These are phyloP conservation scores for Hanseniaspora hatyaiensis DNA, from an alignment of 805 yeast species.

Conservation along the genomic window DNA sequence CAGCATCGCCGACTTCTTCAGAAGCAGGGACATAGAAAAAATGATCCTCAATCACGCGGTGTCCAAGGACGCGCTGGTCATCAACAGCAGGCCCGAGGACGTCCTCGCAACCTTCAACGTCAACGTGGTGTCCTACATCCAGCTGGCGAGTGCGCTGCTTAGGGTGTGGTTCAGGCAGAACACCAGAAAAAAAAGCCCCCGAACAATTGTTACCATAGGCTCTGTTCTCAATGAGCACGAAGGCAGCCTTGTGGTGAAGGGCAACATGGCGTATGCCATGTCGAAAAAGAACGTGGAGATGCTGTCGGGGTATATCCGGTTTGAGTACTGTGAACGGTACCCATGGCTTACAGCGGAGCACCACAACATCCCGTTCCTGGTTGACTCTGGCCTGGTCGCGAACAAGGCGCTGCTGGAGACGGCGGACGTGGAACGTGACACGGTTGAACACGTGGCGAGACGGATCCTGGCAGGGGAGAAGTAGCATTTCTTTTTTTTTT, in stretches of 20 bases:
- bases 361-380: slow-evolving; percentile 1
- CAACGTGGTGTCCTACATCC: slow-evolving; percentile 3
- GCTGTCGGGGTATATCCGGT: not conserved
- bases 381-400: slow-evolving; percentile 2
- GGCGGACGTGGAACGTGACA: not conserved
- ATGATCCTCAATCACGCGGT: slow-evolving; percentile 10
- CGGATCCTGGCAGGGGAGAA: too few relatives aligned
- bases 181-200: not conserved
- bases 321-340: slow-evolving; percentile 5
- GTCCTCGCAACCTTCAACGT: slow-evolving; percentile 2
- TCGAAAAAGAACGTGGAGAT: slow-evolving; percentile 11
- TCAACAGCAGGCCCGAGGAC: not conserved
- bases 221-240: slow-evolving; percentile 4
- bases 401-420: not conserved
- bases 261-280: slow-evolving; percentile 9
- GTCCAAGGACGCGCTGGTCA: slow-evolving; percentile 4
- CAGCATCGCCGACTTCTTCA: not conserved
- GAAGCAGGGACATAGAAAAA: not conserved
- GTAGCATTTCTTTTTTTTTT: too few relatives aligned
- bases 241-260: not conserved
- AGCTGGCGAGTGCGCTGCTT: not conserved
- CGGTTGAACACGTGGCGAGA: not conserved
- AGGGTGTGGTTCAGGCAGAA: slow-evolving; percentile 7
- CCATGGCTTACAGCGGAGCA: slow-evolving; percentile 1
- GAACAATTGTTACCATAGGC: slow-evolving; percentile 5